These are phyloP conservation scores for Xylaria scruposa DNA, from an alignment of 495 filamentous ascomycete species.

Conservation along the genomic window DNA sequence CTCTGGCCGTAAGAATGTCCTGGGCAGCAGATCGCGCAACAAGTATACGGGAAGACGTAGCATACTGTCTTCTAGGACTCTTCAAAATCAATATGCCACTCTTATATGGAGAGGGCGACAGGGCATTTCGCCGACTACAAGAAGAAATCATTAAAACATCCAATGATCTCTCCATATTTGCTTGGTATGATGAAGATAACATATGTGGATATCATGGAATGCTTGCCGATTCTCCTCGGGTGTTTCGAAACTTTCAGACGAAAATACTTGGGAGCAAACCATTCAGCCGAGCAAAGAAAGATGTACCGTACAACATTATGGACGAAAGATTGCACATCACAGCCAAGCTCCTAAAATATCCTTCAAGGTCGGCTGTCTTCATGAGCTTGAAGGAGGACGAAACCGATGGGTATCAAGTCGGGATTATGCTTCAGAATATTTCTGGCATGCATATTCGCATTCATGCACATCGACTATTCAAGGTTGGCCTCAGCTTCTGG, in stretches of 20 bases:
- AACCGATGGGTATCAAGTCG: background rate
- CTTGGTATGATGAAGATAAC: background rate
- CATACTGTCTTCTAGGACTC: background rate
- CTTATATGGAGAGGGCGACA: background rate
- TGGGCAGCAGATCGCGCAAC: background rate
- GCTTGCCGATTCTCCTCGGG: background rate
- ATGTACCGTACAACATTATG: background rate
- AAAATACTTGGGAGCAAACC: background rate
- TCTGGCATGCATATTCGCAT: background rate
- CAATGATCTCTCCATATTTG: background rate
- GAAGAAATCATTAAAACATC: background rate
- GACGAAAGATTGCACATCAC: background rate
- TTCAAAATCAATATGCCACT: background rate
- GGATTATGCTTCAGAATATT: background rate
- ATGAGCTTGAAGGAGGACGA: background rate
- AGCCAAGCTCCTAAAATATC: background rate
- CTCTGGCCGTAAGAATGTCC: background rate
- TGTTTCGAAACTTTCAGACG: background rate
- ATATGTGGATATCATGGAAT: background rate
- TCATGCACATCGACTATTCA: background rate
- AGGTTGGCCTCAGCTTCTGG: background rate
- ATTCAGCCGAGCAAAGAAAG: background rate
- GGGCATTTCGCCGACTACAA: background rate
- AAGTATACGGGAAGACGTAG: background rate
- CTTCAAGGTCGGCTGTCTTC: background rate